Conservation (phyloP, 768 basidiomycete genomes). For the Jaapia argillacea region DNA sequence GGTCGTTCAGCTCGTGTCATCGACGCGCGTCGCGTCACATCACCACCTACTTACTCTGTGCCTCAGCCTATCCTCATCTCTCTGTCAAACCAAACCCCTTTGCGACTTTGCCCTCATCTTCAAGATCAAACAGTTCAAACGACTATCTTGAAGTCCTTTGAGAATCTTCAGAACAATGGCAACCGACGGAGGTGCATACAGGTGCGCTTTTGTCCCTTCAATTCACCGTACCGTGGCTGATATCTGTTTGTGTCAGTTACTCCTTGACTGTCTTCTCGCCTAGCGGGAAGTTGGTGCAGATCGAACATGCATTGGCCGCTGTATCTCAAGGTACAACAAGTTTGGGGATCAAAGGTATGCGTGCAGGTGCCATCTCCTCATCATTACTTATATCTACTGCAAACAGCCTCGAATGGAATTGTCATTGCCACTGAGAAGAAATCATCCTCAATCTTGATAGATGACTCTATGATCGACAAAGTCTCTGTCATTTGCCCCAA, state of each 20-base stretch:
- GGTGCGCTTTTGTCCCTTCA: conserved; percentile 9
- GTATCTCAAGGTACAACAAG: conserved; percentile 94
- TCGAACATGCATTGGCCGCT: conserved; percentile 97
- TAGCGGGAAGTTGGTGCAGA: conserved; percentile 97
- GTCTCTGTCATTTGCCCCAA: conserved; percentile 96
- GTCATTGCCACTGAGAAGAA: conserved; percentile 99
- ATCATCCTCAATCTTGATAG: conserved; percentile 92
- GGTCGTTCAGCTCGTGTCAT: too few species aligned
- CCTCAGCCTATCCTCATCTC: too few species aligned
- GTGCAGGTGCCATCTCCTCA: conserved; percentile 1
- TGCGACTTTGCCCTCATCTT: too few species aligned
- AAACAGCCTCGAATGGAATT: conserved; percentile 92
- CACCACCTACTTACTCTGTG: too few species aligned
- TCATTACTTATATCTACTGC: conserved; percentile 6
- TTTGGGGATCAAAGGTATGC: conserved; percentile 93
- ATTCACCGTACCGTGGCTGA: too few species aligned
- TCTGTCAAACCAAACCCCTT: too few species aligned
- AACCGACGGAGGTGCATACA: conserved; percentile 22
- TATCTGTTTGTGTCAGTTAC: conserved; percentile 50
- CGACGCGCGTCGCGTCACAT: too few species aligned
- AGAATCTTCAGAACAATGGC: too few species aligned
- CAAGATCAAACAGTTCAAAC: too few species aligned
- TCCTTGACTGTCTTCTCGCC: conserved; percentile 99
- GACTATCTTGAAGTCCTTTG: too few species aligned
- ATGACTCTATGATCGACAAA: conserved; percentile 97